These are phyloP conservation scores for Neofusicoccum umdonicola DNA, from an alignment of 2,329 filamentous ascomycete species.

Conservation along the genomic window DNA sequence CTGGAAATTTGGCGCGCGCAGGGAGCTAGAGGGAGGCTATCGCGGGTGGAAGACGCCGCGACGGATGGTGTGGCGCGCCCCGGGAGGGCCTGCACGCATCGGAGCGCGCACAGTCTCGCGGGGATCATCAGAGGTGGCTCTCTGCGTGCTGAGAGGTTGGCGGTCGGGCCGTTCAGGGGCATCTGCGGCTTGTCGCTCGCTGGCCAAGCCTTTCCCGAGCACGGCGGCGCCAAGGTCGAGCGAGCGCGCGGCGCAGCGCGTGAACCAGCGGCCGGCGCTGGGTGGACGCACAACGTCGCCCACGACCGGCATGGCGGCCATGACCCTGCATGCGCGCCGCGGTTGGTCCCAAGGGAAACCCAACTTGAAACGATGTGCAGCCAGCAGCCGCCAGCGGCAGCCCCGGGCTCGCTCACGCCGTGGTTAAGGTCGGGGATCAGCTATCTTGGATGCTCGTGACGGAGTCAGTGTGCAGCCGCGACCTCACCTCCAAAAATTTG, in stretches of 20 bases:
- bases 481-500: slow-evolving; percentile 8
- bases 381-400: background rate
- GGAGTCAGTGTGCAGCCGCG: background rate
- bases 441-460: background rate
- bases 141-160: too few species aligned
- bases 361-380: slow-evolving; percentile 4
- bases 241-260: background rate
- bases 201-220: slow-evolving; percentile 5
- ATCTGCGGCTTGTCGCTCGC: background rate
- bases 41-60: slow-evolving; percentile 1
- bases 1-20: background rate
- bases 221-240: background rate
- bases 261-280: background rate
- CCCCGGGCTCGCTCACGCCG: background rate
- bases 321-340: background rate
- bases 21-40: background rate
- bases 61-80: slow-evolving; percentile 2
- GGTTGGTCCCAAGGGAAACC: background rate
- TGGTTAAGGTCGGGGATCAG: background rate
- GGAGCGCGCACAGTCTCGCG: background rate
- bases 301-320: background rate
- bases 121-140: slow-evolving; percentile 7
- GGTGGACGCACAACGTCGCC: slow-evolving; percentile 1
- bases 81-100: background rate
- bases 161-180: background rate